Evolutionary conservation across 192 early-diverging fungal genomes (phyloP), one percentile per base, ranked within the genome.

Genomic region (Thoreauomyces humboldtii): DNA sequence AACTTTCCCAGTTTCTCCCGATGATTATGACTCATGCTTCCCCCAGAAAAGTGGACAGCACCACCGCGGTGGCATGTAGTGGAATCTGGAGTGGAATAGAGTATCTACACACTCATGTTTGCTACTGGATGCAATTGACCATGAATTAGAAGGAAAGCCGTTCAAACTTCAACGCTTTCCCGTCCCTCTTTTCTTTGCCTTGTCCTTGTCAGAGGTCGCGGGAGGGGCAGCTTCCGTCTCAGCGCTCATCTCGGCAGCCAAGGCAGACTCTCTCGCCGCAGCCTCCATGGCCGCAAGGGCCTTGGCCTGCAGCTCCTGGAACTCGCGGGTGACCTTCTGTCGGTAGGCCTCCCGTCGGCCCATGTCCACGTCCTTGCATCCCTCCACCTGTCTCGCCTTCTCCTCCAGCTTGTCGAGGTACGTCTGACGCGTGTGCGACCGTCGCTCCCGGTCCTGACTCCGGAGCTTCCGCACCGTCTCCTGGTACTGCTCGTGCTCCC

Each of bases 231-330:
- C 35, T 27, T 57, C 62, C 17, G 69, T 55, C 21, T 36, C 37
- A 0, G 62, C 62, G 36, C 17, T 52, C 17, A 31, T 17, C 45
- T 73, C 71, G 12, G 70, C 70, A 9, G 80, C 80, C 27, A 75
- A 27, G 22, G 75, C 73, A 19, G 73, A 74, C 45, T 73, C 80
- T 29, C 58, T 24, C 32, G 37, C 37, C 22, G 60, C 59, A n/a
- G 69, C 73, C 31, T 78, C 76, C 38, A 73, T 48, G 22, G 71
- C 76, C 24, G 46, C 59, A 50, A 52, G 36, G 17, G 61, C 54
- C 46, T 73, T 76, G 6, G 64, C 74, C 36, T 67, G 45, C 1
- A 42, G 17, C 35, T 83, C 78, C 34, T 75, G 73, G 53, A 77
- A 55, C 51, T 79, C 74, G 22, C 60, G 47, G 12, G 67, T 65